Base-by-base conservation (phyloP, 2,329 filamentous ascomycete species). In the Cordyceps cicadae region DNA sequence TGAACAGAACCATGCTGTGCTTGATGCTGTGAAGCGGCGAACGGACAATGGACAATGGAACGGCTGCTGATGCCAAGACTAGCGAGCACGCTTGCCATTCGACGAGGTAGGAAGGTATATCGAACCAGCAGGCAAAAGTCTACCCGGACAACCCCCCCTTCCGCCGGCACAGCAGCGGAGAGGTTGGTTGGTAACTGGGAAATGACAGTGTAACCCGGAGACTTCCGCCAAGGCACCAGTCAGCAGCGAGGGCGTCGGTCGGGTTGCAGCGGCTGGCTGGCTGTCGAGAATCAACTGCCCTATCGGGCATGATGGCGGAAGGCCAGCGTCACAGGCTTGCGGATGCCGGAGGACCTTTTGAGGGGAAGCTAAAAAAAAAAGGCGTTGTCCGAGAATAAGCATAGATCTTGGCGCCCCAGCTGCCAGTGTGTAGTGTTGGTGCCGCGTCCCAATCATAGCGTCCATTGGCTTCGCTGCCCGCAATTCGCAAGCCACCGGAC, bases 361-460 rank as follows among this genome's bases (percentile, higher is more conserved):
- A 19, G 12, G 34, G 2, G 34, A 2, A 3, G 12, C 45, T 19
- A 43, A 19, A 50, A 41, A 19, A 50, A 41, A 3, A 21, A 5
- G 12, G 34, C 32, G 7, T 37, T 37, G 32, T 17, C 17, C 39
- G n/a, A 37, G 24, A 59, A 59, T 59, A 59, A 59, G 56, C 56
- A 59, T 59, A 59, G 39, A 32, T 52, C 56, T 59, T 59, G 56
- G 56, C 56, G 48, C 48, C 5, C 52, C 52, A 54, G 37, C 52
- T 26, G 17, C 39, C 24, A 29, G 4, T 45, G 53, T 11, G 24
- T 46, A 54, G 53, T 17, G 53, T 21, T 19, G 21, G 5, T 32
- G 39, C 17, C 34, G 24, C 26, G 39, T 19, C 26, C 39, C 53
- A 53, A 54, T 54, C 39, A 54, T 26, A 29, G 53, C 11, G 24